Base-by-base conservation (phyloP, 257 asterid species). In the Lantana camara region DNA sequence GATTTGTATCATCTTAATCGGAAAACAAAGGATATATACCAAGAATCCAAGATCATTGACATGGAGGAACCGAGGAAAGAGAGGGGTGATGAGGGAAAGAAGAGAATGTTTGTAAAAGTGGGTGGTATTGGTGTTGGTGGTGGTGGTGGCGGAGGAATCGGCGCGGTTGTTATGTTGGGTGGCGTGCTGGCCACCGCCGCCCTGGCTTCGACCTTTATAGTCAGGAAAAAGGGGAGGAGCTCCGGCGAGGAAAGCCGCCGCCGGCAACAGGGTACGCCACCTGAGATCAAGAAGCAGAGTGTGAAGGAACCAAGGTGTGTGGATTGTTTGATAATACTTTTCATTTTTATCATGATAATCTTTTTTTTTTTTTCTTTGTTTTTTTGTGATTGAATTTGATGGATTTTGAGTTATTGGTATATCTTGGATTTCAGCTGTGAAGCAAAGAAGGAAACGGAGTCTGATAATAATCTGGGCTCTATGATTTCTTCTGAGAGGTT, bases 131-230 rank as follows among this genome's bases (percentile, higher is more conserved):
- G 72, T 5, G 74, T 67, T 1, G 78, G 82, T 9, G 83, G 83
- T 27, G 69, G 72, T 5, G 74, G 70, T 1, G 78, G 82, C 12
- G 83, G 83, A 40, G 88, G 80, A 9, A 52, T 81, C 41, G 88
- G 80, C 55, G 83, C 77, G 44, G 71, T 88, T 48, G 42, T 85
- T 63, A 66, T 85, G 67, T 63, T 88, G 41, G 85, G 91, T 17
- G 94, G 94, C 21, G 96, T 80, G 29, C 77, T 83, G 80, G 88
- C 85, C 22, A 72, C 89, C 42, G 90, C 89, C 32, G 85, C 89
- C 29, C 32, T 83, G 21, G 78, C 79, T 1, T 75, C 80, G 0
- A 79, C 72, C 57, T 79, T 76, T 41, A 44, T 67, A 0, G 47
- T 74, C 69, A 57, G 76, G 50, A 68, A 40, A 37, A 74, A 68